Conservation (phyloP, 192 early-diverging fungal genomes). For the Allomyces macrogynus region DNA sequence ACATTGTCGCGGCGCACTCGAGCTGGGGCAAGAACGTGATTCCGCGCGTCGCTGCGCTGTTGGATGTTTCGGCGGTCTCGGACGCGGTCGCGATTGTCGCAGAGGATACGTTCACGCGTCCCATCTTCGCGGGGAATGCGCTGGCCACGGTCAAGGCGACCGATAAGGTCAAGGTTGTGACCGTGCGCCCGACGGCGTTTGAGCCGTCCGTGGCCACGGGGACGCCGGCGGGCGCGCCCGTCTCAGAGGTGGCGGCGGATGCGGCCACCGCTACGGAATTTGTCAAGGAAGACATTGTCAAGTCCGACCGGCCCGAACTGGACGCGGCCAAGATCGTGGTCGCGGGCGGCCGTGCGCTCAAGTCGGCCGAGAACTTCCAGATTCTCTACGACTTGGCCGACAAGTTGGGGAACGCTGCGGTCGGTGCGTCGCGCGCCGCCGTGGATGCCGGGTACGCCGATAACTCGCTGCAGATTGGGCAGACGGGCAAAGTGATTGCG, state of each 20-base stretch:
- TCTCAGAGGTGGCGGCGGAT: constrained; percentile 22
- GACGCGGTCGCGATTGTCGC: constrained; percentile 63
- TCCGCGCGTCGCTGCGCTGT: constrained; percentile 76
- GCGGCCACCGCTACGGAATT: constrained; percentile 43
- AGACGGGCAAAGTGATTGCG: constrained; percentile 95
- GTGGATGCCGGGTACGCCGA: constrained; percentile 91
- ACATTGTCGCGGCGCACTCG: constrained; percentile 70
- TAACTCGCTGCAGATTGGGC: constrained; percentile 93
- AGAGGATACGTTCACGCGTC: constrained; percentile 78
- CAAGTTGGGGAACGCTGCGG: constrained; percentile 79
- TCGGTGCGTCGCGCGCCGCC: constrained; percentile 92
- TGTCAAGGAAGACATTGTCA: constrained; percentile 72
- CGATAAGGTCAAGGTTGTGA: constrained; percentile 70
- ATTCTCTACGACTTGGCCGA: constrained; percentile 81
- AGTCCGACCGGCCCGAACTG: constrained; percentile 89
- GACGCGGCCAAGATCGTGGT: constrained; percentile 70
- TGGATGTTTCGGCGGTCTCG: constrained; percentile 78
- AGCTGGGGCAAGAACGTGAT: constrained; percentile 86
- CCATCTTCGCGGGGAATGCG: constrained; percentile 95
- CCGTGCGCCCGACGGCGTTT: constrained; percentile 85
- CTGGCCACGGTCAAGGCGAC: constrained; percentile 85
- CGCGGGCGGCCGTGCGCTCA: constrained; percentile 85
- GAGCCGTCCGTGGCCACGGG: constrained; percentile 28
- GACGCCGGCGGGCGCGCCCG: constrained; percentile 23
- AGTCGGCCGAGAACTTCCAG: constrained; percentile 86